Evolutionary conservation across 495 filamentous ascomycete species (phyloP), one percentile per base, ranked within the genome.

Genomic region (Copromyces sp.): DNA sequence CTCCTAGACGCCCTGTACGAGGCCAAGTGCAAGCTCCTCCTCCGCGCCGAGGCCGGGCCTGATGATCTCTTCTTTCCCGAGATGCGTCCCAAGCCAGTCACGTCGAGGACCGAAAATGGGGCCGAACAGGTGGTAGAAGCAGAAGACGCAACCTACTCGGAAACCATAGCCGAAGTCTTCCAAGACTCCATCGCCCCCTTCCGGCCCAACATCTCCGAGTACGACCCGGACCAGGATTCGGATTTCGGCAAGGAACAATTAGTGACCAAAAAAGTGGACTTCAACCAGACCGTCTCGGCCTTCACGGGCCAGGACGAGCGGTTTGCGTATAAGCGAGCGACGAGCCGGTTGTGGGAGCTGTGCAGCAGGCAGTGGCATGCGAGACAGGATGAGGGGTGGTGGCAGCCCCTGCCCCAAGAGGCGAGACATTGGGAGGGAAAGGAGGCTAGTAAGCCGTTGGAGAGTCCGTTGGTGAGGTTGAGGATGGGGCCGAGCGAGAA

Each of bases 241-340:
- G 83, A 86, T 71, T 85, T 85, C 24, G 80, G 76, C 24, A 71
- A 79, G 68, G 75, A 81, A 37, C 72, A 69, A 37, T 77, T 72
- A 17, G 72, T 32, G 12, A 61, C 74, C 69, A 80, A 68, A 59
- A 77, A 75, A 53, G 73, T 81, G 71, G 83, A 90, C 75, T 93
- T 92, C 73, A 82, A 81, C 42, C 83, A 86, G 44, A 85, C 87
- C 0, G 53, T 35, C 14, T 79, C 81, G 39, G 84, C 83, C 0
- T 91, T 92, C 74, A 92, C 88, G 0, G 91, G 91, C 20, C 89
- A 92, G 77, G 91, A 92, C 77, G 91, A 92, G 78, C 82, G 83
- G 14, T 94, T 93, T 75, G 91, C 91, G 0, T 92, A 90, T 72
- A 89, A 90, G 77, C 82, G 91, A 4, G 91, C 90, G 8, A 80